Evolutionary conservation across 2,329 filamentous ascomycete species (phyloP).

Genomic region (Penicillium sp.): DNA sequence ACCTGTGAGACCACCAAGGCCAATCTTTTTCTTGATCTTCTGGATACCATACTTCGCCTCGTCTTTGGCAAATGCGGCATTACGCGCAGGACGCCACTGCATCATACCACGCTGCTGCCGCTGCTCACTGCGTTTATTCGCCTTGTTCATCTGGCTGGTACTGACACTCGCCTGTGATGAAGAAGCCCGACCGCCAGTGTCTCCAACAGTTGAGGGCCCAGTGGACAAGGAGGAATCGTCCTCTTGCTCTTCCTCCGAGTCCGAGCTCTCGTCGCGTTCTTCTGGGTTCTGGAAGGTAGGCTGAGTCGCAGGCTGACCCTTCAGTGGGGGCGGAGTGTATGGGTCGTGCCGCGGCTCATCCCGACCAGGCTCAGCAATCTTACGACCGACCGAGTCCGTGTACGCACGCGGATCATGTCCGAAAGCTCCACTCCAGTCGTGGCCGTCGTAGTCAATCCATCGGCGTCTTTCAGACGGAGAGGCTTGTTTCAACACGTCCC

Average conservation of each 20-base stretch:
- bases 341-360: slow-evolving; percentile 57
- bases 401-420: slow-evolving; percentile 71
- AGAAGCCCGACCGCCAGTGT: slow-evolving; percentile 14
- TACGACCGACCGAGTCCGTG: slow-evolving; percentile 55
- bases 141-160: slow-evolving; percentile 31
- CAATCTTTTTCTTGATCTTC: slow-evolving; percentile 73
- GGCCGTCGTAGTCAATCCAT: slow-evolving; percentile 78
- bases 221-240: not conserved
- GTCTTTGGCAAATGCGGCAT: slow-evolving; percentile 82
- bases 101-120: slow-evolving; percentile 86
- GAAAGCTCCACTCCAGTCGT: slow-evolving; percentile 86
- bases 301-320: slow-evolving; percentile 11
- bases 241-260: slow-evolving; percentile 9
- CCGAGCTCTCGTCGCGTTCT: slow-evolving; percentile 19
- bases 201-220: slow-evolving; percentile 21
- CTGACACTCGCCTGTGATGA: slow-evolving; percentile 17
- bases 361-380: slow-evolving; percentile 58
- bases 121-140: slow-evolving; percentile 59
- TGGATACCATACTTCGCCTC: slow-evolving; percentile 77
- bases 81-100: slow-evolving; percentile 92
- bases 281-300: slow-evolving; percentile 10
- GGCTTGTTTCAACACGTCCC: slow-evolving; percentile 76
- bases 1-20: slow-evolving; percentile 68
- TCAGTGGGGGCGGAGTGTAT: slow-evolving; percentile 47
- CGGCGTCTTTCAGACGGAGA: slow-evolving; percentile 66